Evolutionary conservation across 176 grass and related monocot species (phyloP).

Genomic region (Cenchrus fungigraminus): DNA sequence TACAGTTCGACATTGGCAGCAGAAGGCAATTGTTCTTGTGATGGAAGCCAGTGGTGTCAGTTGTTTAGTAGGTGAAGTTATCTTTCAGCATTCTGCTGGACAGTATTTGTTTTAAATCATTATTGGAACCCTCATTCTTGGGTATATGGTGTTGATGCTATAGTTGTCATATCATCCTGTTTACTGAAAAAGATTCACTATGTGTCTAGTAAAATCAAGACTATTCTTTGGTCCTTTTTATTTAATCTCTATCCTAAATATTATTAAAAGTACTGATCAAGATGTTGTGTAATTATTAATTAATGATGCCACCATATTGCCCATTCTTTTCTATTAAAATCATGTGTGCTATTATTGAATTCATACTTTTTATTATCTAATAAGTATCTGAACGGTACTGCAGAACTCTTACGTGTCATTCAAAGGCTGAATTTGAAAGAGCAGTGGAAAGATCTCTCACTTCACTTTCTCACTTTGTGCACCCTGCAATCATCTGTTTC

Average conservation of each 20-base stretch:
- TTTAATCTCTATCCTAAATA: not conserved
- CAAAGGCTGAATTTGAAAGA: constrained; percentile 79
- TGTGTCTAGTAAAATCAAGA: not conserved
- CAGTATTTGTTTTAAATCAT: constrained; percentile 1
- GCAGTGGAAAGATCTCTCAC: constrained; percentile 77
- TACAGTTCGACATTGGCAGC: constrained; percentile 64
- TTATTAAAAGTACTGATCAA: constrained; percentile 1
- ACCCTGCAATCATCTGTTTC: constrained; percentile 73
- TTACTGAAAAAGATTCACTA: constrained; percentile 22
- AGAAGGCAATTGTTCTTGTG: constrained; percentile 82
- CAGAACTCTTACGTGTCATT: constrained; percentile 89
- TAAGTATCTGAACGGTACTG: constrained; percentile 41
- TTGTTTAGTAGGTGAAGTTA: constrained; percentile 88
- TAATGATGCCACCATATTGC: constrained; percentile 10
- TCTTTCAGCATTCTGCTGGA: constrained; percentile 34
- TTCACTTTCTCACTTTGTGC: constrained; percentile 79
- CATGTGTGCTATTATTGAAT: constrained; percentile 17
- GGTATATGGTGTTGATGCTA: constrained; percentile 19
- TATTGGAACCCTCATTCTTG: not conserved
- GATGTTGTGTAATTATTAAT: not conserved
- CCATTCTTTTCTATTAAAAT: constrained; percentile 10
- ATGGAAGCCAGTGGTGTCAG: constrained; percentile 90
- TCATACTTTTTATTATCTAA: constrained; percentile 34
- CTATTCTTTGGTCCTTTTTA: not conserved
- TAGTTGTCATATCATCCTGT: constrained; percentile 3